Conservation (phyloP, 352 stramenopile genomes). For the Globisporangium middletonii region DNA sequence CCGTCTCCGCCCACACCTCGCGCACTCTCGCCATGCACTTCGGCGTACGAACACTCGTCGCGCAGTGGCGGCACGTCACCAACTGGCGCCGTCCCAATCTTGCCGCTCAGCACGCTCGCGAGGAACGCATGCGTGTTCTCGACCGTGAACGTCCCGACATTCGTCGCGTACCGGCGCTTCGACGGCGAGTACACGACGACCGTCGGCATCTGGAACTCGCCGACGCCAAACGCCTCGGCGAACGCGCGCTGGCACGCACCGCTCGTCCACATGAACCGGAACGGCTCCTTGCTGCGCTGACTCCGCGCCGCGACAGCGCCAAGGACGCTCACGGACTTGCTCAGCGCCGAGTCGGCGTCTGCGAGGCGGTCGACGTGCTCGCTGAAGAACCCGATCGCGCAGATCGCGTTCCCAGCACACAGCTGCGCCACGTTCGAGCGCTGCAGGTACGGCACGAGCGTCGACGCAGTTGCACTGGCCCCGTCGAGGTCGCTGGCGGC, state of each 20-base stretch:
- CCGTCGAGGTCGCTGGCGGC: not conserved
- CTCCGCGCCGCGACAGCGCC: constrained; percentile 37
- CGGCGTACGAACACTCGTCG: constrained; percentile 44
- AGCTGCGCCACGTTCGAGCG: constrained; percentile 44
- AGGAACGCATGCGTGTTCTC: constrained; percentile 51
- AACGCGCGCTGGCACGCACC: constrained; percentile 71
- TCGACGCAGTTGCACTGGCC: constrained; percentile 12
- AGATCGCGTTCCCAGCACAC: constrained; percentile 62
- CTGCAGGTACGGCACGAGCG: constrained; percentile 42
- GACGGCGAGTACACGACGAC: constrained; percentile 70
- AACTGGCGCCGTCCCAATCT: constrained; percentile 51
- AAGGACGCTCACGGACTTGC: constrained; percentile 35
- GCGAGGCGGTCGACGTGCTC: constrained; percentile 41
- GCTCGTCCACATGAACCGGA: constrained; percentile 73
- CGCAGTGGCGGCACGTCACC: constrained; percentile 27
- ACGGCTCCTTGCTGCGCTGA: constrained; percentile 46
- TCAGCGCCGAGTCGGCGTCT: constrained; percentile 33
- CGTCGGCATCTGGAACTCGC: constrained; percentile 70
- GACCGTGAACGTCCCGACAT: constrained; percentile 62
- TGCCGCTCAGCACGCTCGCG: constrained; percentile 57
- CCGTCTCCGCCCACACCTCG: not conserved
- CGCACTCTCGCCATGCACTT: constrained; percentile 14
- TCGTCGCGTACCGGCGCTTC: constrained; percentile 64
- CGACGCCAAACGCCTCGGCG: constrained; percentile 59
- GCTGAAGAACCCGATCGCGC: constrained; percentile 72